These are phyloP conservation scores for Peltaster fructicola DNA, from an alignment of 2,329 filamentous ascomycete species.

Conservation along the genomic window DNA sequence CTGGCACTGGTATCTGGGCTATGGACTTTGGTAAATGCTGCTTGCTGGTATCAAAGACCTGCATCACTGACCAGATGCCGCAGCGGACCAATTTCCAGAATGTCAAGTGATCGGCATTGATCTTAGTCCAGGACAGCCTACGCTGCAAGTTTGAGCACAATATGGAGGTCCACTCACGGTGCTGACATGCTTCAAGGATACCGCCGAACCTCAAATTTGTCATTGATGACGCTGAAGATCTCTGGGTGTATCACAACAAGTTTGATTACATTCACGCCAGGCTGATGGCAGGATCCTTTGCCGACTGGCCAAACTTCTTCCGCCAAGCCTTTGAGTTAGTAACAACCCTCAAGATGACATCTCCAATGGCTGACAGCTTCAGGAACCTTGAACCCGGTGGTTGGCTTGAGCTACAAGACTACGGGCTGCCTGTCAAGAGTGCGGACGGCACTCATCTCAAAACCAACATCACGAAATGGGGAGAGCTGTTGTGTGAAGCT, in stretches of 20 bases:
- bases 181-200: constrained; percentile 27
- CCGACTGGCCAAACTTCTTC: constrained; percentile 35
- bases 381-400: constrained; percentile 32
- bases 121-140: constrained; percentile 32
- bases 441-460: constrained; percentile 19
- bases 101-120: constrained; percentile 29
- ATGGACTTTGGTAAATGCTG: constrained; percentile 28
- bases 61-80: not conserved
- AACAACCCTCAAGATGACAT: not conserved
- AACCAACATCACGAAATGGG: constrained; percentile 19
- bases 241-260: constrained; percentile 36
- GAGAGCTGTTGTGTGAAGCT: constrained; percentile 21
- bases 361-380: constrained; percentile 5
- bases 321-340: constrained; percentile 29
- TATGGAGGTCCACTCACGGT: not conserved
- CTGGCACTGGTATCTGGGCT: constrained; percentile 39
- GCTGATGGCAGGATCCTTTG: constrained; percentile 33
- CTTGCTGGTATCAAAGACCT: not conserved
- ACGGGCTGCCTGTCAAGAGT: constrained; percentile 23
- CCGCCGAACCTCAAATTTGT: constrained; percentile 45
- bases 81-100: constrained; percentile 25
- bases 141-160: constrained; percentile 14
- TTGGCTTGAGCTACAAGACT: constrained; percentile 34
- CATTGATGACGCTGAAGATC: constrained; percentile 43
- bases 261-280: constrained; percentile 41